Base-by-base conservation (phyloP, 768 basidiomycete genomes). In the Gloeostereum incarnatum region DNA sequence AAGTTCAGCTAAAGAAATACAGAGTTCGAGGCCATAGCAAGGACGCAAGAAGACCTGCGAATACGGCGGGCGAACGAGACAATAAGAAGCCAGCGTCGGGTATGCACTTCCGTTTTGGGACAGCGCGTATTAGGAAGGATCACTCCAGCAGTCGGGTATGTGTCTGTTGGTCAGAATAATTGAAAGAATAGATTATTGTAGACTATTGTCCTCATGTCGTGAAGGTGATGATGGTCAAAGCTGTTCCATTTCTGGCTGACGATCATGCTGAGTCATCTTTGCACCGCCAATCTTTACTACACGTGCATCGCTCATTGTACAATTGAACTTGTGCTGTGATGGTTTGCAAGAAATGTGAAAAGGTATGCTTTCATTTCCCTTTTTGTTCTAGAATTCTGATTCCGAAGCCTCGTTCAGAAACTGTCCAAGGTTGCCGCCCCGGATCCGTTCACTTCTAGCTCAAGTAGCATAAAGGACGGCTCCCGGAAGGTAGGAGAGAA, bases 341-440 rank as follows among this genome's bases (percentile, higher is more conserved):
- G 87, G 87, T 90, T 46, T 90, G 87, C 67, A 79, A 73, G 61
- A 90, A 86, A 69, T 90, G 87, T 59, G 84, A 87, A 63, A 66
- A 71, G 59, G 86, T 75, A 42, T 29, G 69, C 56, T 6, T 39
- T 32, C 39, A 48, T 39, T 39, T 45, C 13, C 40, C 36, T 42
- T 48, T 42, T 30, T 45, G 43, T 46, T 41, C 21, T 32, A 34
- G 36, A 27, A 29, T 41, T 45, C 46, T 39, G 26, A 8, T 29
- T 14, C 8, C 21, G n/a, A 34, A 4, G 42, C 57, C 46, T n/a
- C 50, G 51, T 53, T 55, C 57, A 91, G 87, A 91, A 91, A 88
- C 73, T 88, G 39, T 89, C 86, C 41, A 90, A 86, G 58, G 71
- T 91, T 31, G 88, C 88, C 40, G 88, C 88, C 3, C 89, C 88